A percentile compares a stretch with the other conserved stretches of the same genome.
Conservation (phyloP, 2,329 filamentous ascomycete genomes). For the Neopestalotiopsis sp. region DNA sequence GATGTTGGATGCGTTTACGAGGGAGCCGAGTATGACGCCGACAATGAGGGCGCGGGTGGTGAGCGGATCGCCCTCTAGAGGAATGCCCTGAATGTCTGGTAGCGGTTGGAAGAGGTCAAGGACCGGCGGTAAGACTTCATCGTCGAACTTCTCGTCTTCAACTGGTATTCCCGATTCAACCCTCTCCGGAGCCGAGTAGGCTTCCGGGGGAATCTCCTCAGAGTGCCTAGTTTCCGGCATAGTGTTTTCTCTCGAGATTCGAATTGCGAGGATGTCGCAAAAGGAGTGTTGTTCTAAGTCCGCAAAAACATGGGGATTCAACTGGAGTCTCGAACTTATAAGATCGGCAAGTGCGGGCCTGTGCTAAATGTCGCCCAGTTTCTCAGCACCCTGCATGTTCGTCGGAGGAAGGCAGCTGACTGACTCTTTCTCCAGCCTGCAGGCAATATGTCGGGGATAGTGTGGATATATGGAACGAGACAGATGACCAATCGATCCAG, state of each 20-base stretch:
- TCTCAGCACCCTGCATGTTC: slow-evolving; percentile 3
- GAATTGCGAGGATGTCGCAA: not conserved
- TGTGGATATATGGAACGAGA: not conserved
- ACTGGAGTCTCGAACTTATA: not conserved
- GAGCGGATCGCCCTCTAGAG: slow-evolving; percentile 47
- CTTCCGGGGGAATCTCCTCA: slow-evolving; percentile 9
- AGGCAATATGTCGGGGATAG: not conserved
- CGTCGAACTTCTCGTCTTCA: not conserved
- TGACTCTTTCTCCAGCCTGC: not conserved
- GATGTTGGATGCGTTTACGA: slow-evolving; percentile 63
- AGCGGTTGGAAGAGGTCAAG: slow-evolving; percentile 47
- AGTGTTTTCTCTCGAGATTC: not conserved
- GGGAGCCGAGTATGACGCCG: slow-evolving; percentile 56
- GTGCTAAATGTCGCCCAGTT: not conserved
- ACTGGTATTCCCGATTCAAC: not conserved
- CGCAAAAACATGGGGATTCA: not conserved
- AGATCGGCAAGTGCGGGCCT: not conserved
- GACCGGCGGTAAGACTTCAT: not conserved
- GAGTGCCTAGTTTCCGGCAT: slow-evolving; percentile 3
- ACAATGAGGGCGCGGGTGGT: slow-evolving; percentile 58
- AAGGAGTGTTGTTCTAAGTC: not conserved
- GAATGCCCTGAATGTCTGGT: slow-evolving; percentile 40
- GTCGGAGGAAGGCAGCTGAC: not conserved
- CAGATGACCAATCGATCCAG: not conserved
- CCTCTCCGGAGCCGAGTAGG: not conserved